Evolutionary conservation across 2,329 filamentous ascomycete species (phyloP).

Genomic region (Fusarium gaditjirri): DNA sequence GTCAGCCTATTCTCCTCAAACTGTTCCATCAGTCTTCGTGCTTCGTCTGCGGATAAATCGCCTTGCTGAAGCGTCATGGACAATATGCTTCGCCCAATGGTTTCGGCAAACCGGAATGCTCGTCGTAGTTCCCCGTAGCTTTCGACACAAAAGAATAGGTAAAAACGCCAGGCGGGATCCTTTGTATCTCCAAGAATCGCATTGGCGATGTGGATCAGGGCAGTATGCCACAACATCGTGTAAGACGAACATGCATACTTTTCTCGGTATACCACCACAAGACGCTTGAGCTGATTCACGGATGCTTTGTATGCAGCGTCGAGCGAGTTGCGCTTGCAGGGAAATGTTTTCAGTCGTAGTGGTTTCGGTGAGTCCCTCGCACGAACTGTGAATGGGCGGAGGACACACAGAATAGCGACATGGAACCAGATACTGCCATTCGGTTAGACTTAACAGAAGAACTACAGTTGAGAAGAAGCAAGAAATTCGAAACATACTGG

Average conservation of each 20-base stretch:
- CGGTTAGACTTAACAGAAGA: not conserved
- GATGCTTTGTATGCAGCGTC: conserved; percentile 50
- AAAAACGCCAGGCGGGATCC: conserved; percentile 48
- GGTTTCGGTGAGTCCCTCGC: not conserved
- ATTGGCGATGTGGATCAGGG: conserved; percentile 53
- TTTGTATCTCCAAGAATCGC: conserved; percentile 47
- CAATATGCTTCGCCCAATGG: conserved; percentile 49
- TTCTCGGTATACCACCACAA: conserved; percentile 51
- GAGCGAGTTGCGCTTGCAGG: conserved; percentile 40
- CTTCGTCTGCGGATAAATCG: conserved; percentile 43
- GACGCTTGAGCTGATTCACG: conserved; percentile 51
- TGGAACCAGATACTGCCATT: conserved; percentile 56
- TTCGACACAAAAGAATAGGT: conserved; percentile 53
- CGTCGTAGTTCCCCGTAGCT: conserved; percentile 51
- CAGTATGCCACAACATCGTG: conserved; percentile 55
- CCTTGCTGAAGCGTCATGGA: conserved; percentile 50
- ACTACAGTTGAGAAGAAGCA: not conserved
- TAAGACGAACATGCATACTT: conserved; percentile 48
- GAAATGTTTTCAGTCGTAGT: conserved; percentile 44
- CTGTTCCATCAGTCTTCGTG: conserved; percentile 46
- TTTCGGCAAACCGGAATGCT: conserved; percentile 51
- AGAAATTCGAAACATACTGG: conserved; percentile 46
- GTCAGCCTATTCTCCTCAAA: conserved; percentile 43
- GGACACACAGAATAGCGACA: conserved; percentile 51
- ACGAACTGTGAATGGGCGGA: conserved; percentile 39